Evolutionary conservation across 257 asterid genomes (phyloP), one percentile per base, ranked within the genome.

Genomic region (Jacaranda mimosifolia): DNA sequence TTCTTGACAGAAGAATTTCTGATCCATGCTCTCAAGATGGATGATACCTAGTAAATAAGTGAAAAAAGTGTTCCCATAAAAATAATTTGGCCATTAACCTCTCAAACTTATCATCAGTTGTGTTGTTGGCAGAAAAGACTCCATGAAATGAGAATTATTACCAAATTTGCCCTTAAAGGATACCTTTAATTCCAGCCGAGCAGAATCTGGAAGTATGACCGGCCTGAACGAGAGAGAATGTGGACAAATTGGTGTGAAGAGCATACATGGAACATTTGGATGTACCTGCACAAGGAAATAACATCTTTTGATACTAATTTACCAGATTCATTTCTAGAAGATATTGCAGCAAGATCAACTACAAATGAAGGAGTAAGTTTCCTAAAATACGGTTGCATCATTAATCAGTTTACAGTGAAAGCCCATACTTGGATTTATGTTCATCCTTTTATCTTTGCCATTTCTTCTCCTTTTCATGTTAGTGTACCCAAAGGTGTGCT

Each of bases 221-320:
- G 98, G 98, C 79, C 99, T 91, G 91, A 94, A 96, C 39, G 97
- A 96, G 83, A 96, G 97, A 42, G 99, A 93, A 84, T 96, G 99
- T 1, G 98, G 98, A 83, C 97, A 96, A 67, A 96, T 96, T 51
- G 98, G 98, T 18, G 98, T 93, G 82, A 96, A 96, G 77, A 96
- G 97, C 97, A 96, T 93, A 82, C 99, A 93, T 8, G 99, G 99
- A 83, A 96, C 99, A 76, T 93, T 96, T 14, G 99, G 99, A 84
- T 96, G 99, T 70, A 96, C 98, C 98, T 95, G 91, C 75, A 83
- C 70, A 76, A 2, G 43, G 80, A 69, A 75, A 62, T 60, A 74
- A 18, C 42, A n/a, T 46, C 45, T 62, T 57, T 69, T 51, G 58
- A 59, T 39, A 62, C 73, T 63, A 38, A 39, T 10, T 45, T 58